Evolutionary conservation across 2,329 filamentous ascomycete species (phyloP), one percentile per base, ranked within the genome.

Genomic region (Pezicula carpinea): DNA sequence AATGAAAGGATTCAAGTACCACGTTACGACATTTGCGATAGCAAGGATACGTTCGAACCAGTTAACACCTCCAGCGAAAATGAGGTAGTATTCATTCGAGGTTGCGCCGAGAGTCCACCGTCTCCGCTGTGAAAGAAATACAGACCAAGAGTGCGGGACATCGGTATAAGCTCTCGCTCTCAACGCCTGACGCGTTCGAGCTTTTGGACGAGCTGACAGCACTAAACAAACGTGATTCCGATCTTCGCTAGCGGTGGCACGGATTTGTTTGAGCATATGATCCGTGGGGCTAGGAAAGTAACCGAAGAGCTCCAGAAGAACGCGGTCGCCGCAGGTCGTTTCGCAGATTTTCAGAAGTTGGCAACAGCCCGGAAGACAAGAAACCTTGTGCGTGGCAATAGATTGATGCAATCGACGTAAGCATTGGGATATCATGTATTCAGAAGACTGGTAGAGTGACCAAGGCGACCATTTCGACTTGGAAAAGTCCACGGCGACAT

Each of bases 251-350:
- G 72, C 72, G 15, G 68, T 71, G 11, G 70, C 72, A 57, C 73
- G 71, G 51, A 76, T 72, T 43, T 73, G 72, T 54, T 66, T 66
- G 6, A 72, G 70, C 63, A 76, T 69, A 38, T 68, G 63, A 46
- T 75, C 72, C 43, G 70, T 72, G n/a, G 69, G 69, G 46, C 69
- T 69, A 5, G 73, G 73, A 47, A 68, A 70, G 58, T 75, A 74
- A 3, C 71, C 72, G 42, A 75, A 76, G 1, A 67, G 65, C 39
- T 73, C 62, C 3, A 71, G 62, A 26, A 75, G 69, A 4, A 74
- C 68, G 14, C 62, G 61, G 49, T 74, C 71, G 2, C 71, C 71
- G 53, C 72, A 74, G 0, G 73, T 75, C 10, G 71, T 68, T 51
- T 74, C 72, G 43, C 73, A 71, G 11, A 76, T 67, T 11, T 69